Conservation (phyloP, 345 rosid genomes). For the Lepidium aucheri region DNA sequence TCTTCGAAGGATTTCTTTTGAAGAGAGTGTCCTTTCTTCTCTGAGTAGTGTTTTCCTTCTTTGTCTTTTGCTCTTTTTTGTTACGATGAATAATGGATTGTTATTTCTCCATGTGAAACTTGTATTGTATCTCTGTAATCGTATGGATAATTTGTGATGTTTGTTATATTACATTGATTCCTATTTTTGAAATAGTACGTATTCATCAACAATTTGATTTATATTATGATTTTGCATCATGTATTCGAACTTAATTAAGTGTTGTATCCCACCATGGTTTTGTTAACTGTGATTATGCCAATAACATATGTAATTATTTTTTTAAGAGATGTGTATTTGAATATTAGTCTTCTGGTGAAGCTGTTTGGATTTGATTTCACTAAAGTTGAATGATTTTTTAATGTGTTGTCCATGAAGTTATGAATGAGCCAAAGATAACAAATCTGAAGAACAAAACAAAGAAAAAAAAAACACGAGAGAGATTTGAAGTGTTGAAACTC, state of each 20-base stretch:
- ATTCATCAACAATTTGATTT: not conserved
- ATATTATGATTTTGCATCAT: no score
- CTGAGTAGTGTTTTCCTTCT: not conserved
- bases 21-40: not conserved
- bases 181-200: not conserved
- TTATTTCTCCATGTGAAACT: conserved; percentile 11
- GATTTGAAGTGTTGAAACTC: not conserved
- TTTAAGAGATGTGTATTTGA: not conserved
- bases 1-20: not conserved
- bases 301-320: not conserved
- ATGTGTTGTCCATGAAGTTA: not conserved
- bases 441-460: not conserved
- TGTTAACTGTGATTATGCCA: not conserved
- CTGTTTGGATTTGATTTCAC: not conserved
- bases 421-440: not conserved
- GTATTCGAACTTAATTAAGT: not conserved
- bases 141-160: not conserved
- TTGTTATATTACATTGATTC: conserved; percentile 2
- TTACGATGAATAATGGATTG: conserved; percentile 15
- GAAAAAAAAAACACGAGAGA: not conserved
- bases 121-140: conserved; percentile 7
- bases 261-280: not conserved
- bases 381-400: no score
- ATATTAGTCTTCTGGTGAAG: not conserved
- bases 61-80: not conserved